Conservation (phyloP, 2,329 filamentous ascomycete genomes). For the Gyromitra esculenta region DNA sequence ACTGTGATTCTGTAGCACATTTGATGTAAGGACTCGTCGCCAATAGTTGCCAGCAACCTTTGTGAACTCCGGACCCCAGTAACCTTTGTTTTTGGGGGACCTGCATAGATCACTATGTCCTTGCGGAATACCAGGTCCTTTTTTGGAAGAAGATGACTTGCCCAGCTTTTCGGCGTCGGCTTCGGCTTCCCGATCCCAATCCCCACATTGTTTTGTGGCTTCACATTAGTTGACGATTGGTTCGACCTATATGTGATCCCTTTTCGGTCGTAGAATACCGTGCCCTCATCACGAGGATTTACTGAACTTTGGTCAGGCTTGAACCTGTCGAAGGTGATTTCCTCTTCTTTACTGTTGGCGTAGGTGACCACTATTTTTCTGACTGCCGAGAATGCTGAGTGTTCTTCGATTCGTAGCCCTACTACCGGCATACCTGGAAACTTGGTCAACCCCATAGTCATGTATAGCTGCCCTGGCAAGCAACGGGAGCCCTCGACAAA, state of each 20-base stretch:
- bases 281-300: neutral
- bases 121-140: conserved; percentile 13
- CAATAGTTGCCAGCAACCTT: conserved; percentile 33
- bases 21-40: conserved; percentile 28
- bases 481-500: conserved; percentile 31
- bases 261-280: conserved; percentile 38
- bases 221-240: neutral
- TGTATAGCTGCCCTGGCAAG: conserved; percentile 45
- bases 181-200: neutral
- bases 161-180: conserved; percentile 22
- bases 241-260: conserved; percentile 40
- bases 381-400: conserved; percentile 35
- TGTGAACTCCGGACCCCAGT: conserved; percentile 19
- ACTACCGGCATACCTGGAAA: conserved; percentile 33
- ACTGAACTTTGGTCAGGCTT: conserved; percentile 25
- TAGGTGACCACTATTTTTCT: conserved; percentile 39
- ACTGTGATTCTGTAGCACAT: conserved; percentile 34
- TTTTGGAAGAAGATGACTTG: conserved; percentile 8
- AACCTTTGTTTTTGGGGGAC: conserved; percentile 20
- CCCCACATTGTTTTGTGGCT: conserved; percentile 9
- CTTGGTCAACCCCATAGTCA: conserved; percentile 45
- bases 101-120: conserved; percentile 21
- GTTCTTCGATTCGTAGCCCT: conserved; percentile 30
- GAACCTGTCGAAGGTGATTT: conserved; percentile 37
- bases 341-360: conserved; percentile 38